Conservation (phyloP, 768 basidiomycete genomes). For the Tephrocybe sp. region DNA sequence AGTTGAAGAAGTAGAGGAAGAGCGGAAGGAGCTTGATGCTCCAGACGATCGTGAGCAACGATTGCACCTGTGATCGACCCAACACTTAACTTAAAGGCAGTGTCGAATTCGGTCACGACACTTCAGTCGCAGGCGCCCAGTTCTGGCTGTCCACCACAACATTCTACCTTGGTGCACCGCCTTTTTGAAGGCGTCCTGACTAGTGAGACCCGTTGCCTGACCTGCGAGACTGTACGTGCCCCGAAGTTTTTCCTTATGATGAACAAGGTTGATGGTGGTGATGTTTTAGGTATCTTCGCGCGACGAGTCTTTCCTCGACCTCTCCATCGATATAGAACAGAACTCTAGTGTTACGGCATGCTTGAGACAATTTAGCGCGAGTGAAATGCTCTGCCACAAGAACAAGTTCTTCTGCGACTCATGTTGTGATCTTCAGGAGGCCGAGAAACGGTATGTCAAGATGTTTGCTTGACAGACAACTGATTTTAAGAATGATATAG, state of each 20-base stretch:
- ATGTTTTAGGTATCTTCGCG: slow-evolving; percentile 77
- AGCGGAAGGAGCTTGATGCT: slow-evolving; percentile 42
- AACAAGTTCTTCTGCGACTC: slow-evolving; percentile 99
- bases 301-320: slow-evolving; percentile 94
- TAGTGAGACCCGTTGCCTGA: slow-evolving; percentile 96
- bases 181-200: slow-evolving; percentile 94
- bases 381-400: slow-evolving; percentile 96
- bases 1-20: slow-evolving; percentile 88
- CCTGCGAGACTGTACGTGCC: slow-evolving; percentile 87
- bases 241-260: slow-evolving; percentile 8
- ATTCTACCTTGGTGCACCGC: slow-evolving; percentile 81
- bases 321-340: slow-evolving; percentile 99
- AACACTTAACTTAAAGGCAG: slow-evolving; percentile 32
- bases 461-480: neutral
- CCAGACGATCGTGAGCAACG: slow-evolving; percentile 68
- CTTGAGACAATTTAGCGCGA: slow-evolving; percentile 93
- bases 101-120: slow-evolving; percentile 60
- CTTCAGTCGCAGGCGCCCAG: slow-evolving; percentile 47
- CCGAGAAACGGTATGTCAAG: slow-evolving; percentile 83
- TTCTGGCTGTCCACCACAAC: slow-evolving; percentile 44
- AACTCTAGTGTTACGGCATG: slow-evolving; percentile 97
- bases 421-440: slow-evolving; percentile 96
- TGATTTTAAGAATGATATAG: slow-evolving; percentile 36
- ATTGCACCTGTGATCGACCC: slow-evolving; percentile 3
- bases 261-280: slow-evolving; percentile 10